phyloP scores from a whole-genome alignment of 495 filamentous ascomycete genomes.

The Pseudevernia furfuracea region DNA sequence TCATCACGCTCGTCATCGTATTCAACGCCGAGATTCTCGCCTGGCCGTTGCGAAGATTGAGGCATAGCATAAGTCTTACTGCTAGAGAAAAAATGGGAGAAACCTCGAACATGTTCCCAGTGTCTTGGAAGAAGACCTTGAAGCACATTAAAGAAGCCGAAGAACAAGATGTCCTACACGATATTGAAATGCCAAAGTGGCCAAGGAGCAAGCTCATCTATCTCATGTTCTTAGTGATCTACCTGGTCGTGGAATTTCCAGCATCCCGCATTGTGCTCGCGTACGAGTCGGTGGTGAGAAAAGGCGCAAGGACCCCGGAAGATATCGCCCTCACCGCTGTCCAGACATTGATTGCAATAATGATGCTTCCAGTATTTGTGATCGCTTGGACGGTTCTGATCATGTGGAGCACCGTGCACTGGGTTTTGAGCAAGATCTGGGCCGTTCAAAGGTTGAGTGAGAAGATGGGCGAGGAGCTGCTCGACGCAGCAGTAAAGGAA shows the following conservation, averaged over 20 bases:
- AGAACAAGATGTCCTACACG: not conserved
- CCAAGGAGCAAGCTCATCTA: not conserved
- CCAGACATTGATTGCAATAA: not conserved
- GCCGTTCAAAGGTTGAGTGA: not conserved
- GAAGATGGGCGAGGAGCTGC: not conserved
- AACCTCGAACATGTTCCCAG: not conserved
- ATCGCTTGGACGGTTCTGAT: not conserved
- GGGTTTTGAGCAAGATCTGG: not conserved
- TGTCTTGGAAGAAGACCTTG: not conserved
- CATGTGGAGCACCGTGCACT: not conserved
- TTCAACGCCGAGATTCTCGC: not conserved
- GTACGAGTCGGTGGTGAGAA: not conserved
- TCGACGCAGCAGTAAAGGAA: too few relatives aligned
- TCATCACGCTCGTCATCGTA: not conserved
- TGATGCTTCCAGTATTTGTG: not conserved
- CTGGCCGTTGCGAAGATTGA: not conserved
- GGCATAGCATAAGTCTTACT: not conserved
- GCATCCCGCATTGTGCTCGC: not conserved
- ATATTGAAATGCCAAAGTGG: not conserved
- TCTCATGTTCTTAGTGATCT: not conserved
- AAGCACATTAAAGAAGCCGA: not conserved
- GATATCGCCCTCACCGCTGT: not conserved
- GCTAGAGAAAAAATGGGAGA: not conserved
- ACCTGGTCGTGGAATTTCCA: not conserved
- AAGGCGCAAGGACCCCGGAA: not conserved